Evolutionary conservation across 176 grass and related monocot genomes (phyloP).

Genomic region (Aegilops umbellulata): DNA sequence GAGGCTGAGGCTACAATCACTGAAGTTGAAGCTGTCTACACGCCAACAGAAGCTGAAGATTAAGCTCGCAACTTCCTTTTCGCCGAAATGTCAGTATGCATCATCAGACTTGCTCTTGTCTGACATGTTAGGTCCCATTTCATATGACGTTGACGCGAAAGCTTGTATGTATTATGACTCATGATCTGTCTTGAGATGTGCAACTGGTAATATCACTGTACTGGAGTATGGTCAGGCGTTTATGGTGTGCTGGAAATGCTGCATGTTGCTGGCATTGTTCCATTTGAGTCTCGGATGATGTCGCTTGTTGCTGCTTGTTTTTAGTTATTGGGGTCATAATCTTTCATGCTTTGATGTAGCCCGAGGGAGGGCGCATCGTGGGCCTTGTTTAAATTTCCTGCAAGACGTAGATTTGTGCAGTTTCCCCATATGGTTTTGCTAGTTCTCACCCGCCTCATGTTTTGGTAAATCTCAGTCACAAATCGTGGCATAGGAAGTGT

Average conservation of each 20-base stretch:
- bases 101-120: neutral
- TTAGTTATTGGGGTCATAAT: neutral
- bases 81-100: neutral
- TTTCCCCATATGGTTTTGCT: too few species aligned
- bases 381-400: too few species aligned
- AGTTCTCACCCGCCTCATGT: too few species aligned
- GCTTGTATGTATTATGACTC: neutral
- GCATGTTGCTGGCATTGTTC: neutral
- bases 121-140: neutral
- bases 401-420: too few species aligned
- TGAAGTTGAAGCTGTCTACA: conserved; percentile 69
- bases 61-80: neutral
- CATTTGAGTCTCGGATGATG: neutral
- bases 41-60: conserved; percentile 41
- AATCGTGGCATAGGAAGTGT: too few species aligned
- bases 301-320: neutral
- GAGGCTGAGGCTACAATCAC: conserved; percentile 66
- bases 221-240: neutral
- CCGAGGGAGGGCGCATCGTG: too few species aligned
- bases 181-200: neutral
- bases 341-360: neutral
- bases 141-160: neutral
- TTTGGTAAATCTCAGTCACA: too few species aligned
- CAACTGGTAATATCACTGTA: neutral
- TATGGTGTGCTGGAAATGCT: neutral